Evolutionary conservation across 306 rosid species (phyloP), one percentile per base, ranked within the genome.

Genomic region (Castanea crenata): DNA sequence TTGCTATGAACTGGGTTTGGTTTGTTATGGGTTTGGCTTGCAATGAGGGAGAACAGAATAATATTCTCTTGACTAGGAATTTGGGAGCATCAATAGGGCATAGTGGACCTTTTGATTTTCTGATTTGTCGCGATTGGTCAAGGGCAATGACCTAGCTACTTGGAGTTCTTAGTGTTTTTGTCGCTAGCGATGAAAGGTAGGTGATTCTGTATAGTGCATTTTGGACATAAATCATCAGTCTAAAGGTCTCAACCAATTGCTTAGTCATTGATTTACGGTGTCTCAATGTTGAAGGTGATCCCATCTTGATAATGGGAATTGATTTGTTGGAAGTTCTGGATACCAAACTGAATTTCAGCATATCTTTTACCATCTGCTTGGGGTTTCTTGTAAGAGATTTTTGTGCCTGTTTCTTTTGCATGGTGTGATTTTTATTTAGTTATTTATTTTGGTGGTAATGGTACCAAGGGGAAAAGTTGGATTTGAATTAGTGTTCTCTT

Each of bases 91-190:
- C 75, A 55, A 21, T 14, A 41, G 12, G 23, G 23, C 68, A 19
- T 49, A 35, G n/a, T 34, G 31, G 72, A 23, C 23, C 4, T 65
- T 44, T 77, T n/a, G 25, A 67, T 68, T 54, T 38, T 77, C 14
- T 71, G 34, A 49, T 38, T 11, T 34, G 73, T 14, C 14, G n/a
- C 7, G 49, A 5, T 68, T 34, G 71, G 38, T 29, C 25, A 35
- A 71, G 63, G 16, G 14, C 71, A 51, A 13, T 78, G 59, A 25
- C 9, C 55, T 58, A 71, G 74, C 74, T 19, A 76, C 32, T 73
- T 80, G 79, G 74, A 49, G 58, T 68, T 73, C 69, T 19, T 58
- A 67, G 46, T 69, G 59, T 73, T 73, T 59, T 67, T 32, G 20
- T 73, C 9, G 55, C 56, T 8, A 68, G 67, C 38, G 32, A 74